Percentiles rank a stretch among this genome's conserved stretches.
Evolutionary conservation across 2,329 filamentous ascomycete genomes (phyloP).

Genomic region (Aspergillus quadrilineatus): DNA sequence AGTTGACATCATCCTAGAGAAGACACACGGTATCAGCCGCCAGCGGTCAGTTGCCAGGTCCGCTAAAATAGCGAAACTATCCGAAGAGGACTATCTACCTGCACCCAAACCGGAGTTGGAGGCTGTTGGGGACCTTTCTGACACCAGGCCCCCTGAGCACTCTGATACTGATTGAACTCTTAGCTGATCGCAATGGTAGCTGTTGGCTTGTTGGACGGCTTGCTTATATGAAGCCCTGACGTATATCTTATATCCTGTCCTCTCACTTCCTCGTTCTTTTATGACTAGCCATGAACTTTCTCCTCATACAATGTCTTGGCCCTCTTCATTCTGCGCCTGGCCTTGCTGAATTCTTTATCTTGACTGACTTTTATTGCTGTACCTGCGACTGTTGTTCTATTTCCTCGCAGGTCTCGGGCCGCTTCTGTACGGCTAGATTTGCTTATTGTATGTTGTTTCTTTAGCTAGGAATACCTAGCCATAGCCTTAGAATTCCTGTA

Average conservation of each 20-base stretch:
- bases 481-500: slow-evolving; percentile 34
- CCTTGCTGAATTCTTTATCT: slow-evolving; percentile 13
- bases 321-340: slow-evolving; percentile 13
- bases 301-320: slow-evolving; percentile 20
- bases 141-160: slow-evolving; percentile 28
- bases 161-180: slow-evolving; percentile 32
- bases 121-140: slow-evolving; percentile 22
- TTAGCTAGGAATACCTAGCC: neutral
- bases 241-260: slow-evolving; percentile 8
- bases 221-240: slow-evolving; percentile 7
- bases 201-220: neutral
- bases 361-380: slow-evolving; percentile 16
- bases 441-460: slow-evolving; percentile 8
- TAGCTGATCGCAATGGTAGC: neutral
- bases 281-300: slow-evolving; percentile 28
- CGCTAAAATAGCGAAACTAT: slow-evolving; percentile 37
- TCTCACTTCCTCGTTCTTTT: slow-evolving; percentile 9
- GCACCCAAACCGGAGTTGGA: slow-evolving; percentile 40
- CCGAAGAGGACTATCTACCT: slow-evolving; percentile 30
- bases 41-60: slow-evolving; percentile 32
- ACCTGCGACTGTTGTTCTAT: slow-evolving; percentile 8
- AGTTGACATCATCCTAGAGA: slow-evolving; percentile 35
- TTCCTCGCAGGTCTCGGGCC: neutral
- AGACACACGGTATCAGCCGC: slow-evolving; percentile 20
- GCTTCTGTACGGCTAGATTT: neutral